Base-by-base conservation (phyloP, 148 eudicot genomes). In the Polygonum maritimum region DNA sequence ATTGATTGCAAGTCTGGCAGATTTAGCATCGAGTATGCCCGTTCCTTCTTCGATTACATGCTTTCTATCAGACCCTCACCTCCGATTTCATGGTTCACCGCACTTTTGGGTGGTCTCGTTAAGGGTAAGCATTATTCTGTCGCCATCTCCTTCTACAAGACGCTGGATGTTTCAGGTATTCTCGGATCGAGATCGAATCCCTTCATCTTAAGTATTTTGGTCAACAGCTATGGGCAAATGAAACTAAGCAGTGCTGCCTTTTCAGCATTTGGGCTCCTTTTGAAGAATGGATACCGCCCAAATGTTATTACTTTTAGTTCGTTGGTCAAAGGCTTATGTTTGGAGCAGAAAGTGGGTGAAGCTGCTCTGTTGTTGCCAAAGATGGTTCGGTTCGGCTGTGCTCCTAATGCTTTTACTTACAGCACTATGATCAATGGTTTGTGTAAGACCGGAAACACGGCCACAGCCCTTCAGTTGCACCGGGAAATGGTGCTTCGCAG, bases 351-450 rank as follows among this genome's bases (percentile, higher is more conserved):
- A 45, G 19, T 74, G 44, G 48, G 15, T 47, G 85, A 76, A 49
- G 85, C 75, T 1, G 71, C 79, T 33, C 35, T 2, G 18, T 74
- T 79, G 78, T 38, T 82, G 51, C 45, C 55, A 62, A 82, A 76
- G 45, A 69, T 82, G 55, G 26, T 74, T 21, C 10, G n/a, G 18
- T 48, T 79, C 26, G 85, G 82, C 26, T 54, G 45, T 73, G 49
- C 58, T 15, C 85, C 85, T 44, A 13, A 69, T 79, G 54, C 57
- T 0, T 54, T 21, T 47, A 82, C 85, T 40, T 82, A 76, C 67
- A 79, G 78, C 70, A 76, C 82, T 73, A 38, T 82, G 80, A 74
- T 79, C 22, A 76, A 79, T 69, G 82, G 82, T 77, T 76, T 82
- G 38, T 82, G 80, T 70, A 79, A 75, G 75, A 79, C 75, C 47